Evolutionary conservation across 164 flowering plant genomes (phyloP), one percentile per base, ranked within the genome.

Genomic region (Dillenia turbinata): DNA sequence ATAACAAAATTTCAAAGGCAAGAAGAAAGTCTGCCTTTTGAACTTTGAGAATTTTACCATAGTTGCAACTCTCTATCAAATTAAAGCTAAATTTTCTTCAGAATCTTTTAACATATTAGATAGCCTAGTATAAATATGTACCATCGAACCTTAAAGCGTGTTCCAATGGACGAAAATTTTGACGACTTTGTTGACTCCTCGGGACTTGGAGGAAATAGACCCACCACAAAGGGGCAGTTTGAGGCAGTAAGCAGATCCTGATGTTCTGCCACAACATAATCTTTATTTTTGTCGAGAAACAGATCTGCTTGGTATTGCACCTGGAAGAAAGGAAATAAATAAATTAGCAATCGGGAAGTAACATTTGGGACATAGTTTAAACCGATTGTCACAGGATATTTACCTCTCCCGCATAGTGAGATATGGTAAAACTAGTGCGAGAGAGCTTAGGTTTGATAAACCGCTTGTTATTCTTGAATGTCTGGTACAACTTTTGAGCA

Each of bases 361-460:
- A 52, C 48, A 12, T 12, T 19, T 33, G 10, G 46, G n/a, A 48
- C 10, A 54, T 10, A 47, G 40, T 33, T 33, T 33, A 33, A 33
- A 33, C 40, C 5, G 40, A 33, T 33, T 33, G 15, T 6, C 9
- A 50, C 12, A 54, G 55, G 26, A 52, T 2, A 65, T 44, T 68
- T 83, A 91, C 99, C 88, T 94, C 97, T 55, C 99, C 99, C 3
- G 99, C 99, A 82, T 94, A 94, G 66, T 94, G 97, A 61, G 78
- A 66, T 66, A 94, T 89, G 40, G 89, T 85, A 66, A 94, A 94
- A 75, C 72, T 84, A 63, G 97, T 91, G 12, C 96, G 96, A 68
- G 98, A 91, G 63, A 94, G 96, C 86, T 94, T 94, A 62, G 98
- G 98, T 70, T 94, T 94, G 70, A 78, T 75, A 63, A 94, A 94